Percentiles rank a stretch among this genome's conserved stretches.
These are phyloP conservation scores for Trichosporon inkin DNA, from an alignment of 1,284 basidiomycete species.

Conservation along the genomic window DNA sequence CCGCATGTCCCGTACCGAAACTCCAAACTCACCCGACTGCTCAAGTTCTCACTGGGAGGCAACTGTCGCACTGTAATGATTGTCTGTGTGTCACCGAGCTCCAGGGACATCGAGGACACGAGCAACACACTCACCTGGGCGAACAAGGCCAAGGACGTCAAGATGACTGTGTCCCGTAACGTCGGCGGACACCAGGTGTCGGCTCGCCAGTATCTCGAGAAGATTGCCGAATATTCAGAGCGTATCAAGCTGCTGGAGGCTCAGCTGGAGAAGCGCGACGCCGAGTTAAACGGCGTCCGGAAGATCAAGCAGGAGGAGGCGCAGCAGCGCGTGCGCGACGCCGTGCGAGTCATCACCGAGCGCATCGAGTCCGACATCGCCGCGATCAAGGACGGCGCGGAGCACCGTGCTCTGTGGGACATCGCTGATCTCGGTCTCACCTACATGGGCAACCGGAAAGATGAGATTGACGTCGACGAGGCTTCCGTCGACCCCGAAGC, in stretches of 20 bases:
- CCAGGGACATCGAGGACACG: conserved; percentile 91
- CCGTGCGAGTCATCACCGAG: conserved; percentile 63
- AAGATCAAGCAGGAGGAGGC: conserved; percentile 66
- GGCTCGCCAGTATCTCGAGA: conserved; percentile 88
- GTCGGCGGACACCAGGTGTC: conserved; percentile 89
- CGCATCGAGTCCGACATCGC: conserved; percentile 65
- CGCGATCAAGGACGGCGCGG: conserved; percentile 71
- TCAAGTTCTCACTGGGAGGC: conserved; percentile 93
- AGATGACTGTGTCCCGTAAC: conserved; percentile 85
- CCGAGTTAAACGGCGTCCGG: conserved; percentile 39
- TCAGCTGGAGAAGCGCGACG: conserved; percentile 52
- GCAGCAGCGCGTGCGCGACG: conserved; percentile 62
- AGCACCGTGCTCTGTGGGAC: conserved; percentile 66
- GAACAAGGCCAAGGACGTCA: conserved; percentile 92
- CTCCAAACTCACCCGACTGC: conserved; percentile 89
- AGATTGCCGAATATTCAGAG: conserved; percentile 63
- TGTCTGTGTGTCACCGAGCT: conserved; percentile 90
- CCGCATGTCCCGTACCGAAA: conserved; percentile 93
- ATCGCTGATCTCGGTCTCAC: conserved; percentile 69
- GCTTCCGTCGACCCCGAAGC: conserved; percentile 52
- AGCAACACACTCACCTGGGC: conserved; percentile 95
- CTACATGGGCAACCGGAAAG: conserved; percentile 63
- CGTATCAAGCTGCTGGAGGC: conserved; percentile 61
- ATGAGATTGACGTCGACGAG: conserved; percentile 57
- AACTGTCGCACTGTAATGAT: conserved; percentile 99